Percentiles rank a stretch among this genome's conserved stretches.
Conservation (phyloP, 805 yeast genomes). For the Barnettozyma siamensis region DNA sequence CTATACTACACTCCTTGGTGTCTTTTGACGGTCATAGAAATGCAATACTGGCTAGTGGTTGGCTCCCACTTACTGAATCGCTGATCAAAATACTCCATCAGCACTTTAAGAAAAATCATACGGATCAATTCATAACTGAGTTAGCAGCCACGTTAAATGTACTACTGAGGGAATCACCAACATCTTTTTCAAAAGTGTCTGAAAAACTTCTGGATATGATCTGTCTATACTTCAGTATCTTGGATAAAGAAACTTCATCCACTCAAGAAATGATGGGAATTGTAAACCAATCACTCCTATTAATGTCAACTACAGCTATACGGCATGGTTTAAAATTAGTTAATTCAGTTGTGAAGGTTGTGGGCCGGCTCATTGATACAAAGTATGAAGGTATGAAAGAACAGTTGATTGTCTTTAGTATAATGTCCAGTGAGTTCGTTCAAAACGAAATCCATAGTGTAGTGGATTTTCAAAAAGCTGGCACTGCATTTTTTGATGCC, state of each 20-base stretch:
- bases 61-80: slow-evolving; percentile 10
- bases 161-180: slow-evolving; percentile 23
- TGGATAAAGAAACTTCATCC: slow-evolving; percentile 25
- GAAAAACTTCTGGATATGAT: slow-evolving; percentile 17
- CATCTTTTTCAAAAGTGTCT: slow-evolving; percentile 19
- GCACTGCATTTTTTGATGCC: not conserved
- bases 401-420: slow-evolving; percentile 41
- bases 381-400: slow-evolving; percentile 36
- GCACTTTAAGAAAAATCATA: slow-evolving; percentile 9
- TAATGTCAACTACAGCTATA: slow-evolving; percentile 37
- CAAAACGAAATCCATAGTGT: slow-evolving; percentile 20
- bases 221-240: slow-evolving; percentile 16
- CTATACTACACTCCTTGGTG: slow-evolving; percentile 24
- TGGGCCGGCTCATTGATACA: slow-evolving; percentile 33
- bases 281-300: slow-evolving; percentile 39
- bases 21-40: slow-evolving; percentile 17
- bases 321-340: slow-evolving; percentile 33
- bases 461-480: slow-evolving; percentile 16
- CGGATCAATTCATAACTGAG: slow-evolving; percentile 26
- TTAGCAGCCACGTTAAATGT: slow-evolving; percentile 22
- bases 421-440: slow-evolving; percentile 39
- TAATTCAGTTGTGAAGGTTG: slow-evolving; percentile 32
- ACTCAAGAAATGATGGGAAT: slow-evolving; percentile 35
- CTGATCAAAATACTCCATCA: slow-evolving; percentile 10
- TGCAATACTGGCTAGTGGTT: slow-evolving; percentile 14